These are phyloP conservation scores for Evernia prunastri DNA, from an alignment of 495 filamentous ascomycete species.

Conservation along the genomic window DNA sequence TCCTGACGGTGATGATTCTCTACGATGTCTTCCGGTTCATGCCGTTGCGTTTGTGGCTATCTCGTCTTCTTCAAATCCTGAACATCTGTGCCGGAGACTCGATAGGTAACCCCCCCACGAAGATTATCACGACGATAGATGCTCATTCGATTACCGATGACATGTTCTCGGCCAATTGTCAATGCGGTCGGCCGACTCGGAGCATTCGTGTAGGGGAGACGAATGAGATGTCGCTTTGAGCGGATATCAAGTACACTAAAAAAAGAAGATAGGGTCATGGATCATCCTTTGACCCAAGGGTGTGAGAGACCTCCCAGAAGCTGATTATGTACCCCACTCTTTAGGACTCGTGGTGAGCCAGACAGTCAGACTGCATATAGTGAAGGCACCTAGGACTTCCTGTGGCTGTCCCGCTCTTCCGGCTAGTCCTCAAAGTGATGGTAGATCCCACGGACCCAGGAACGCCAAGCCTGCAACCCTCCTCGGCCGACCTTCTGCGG, in stretches of 20 bases:
- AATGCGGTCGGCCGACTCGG: background rate
- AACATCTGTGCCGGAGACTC: background rate
- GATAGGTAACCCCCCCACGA: background rate
- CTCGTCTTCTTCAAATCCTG: background rate
- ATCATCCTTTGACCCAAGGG: background rate
- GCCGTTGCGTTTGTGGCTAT: no score
- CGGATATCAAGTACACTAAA: background rate
- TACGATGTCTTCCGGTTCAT: background rate
- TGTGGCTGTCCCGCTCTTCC: background rate
- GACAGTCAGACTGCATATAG: background rate
- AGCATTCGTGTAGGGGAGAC: background rate
- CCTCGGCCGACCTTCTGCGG: slow-evolving; percentile 4
- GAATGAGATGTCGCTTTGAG: background rate
- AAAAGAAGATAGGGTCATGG: background rate
- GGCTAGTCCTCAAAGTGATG: background rate
- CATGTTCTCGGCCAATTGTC: background rate
- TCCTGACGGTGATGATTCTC: background rate
- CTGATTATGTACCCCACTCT: background rate
- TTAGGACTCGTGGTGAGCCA: background rate
- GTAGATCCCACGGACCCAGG: background rate
- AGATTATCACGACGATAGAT: background rate
- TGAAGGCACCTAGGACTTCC: background rate
- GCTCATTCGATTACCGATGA: background rate
- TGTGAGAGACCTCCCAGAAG: background rate
- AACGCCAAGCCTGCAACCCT: slow-evolving; percentile 1